Base-by-base conservation (phyloP, 2,329 filamentous ascomycete species). In the Cladophialophora chaetospira region DNA sequence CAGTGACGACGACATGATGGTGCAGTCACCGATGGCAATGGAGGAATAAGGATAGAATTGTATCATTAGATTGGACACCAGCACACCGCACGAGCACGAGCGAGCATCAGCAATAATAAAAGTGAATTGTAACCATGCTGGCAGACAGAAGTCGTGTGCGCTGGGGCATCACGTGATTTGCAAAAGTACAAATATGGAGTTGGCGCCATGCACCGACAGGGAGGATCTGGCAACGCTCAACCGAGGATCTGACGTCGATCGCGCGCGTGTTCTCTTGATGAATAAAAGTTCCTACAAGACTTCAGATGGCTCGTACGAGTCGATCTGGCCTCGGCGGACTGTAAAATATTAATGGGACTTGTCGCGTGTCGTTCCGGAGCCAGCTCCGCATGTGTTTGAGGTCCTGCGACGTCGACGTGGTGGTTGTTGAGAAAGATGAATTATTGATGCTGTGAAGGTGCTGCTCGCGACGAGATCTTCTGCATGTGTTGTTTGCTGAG, bases 221-320 rank as follows among this genome's bases (percentile, higher is more conserved):
- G 61, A 61, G 58, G 53, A 59, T 61, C 55, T 57, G 45, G 60
- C 52, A 44, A 56, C 50, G 53, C 28, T 28, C 46, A 57, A 61
- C 62, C 62, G 62, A 64, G 57, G 42, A 63, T 64, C 60, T 64
- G 60, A 64, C 62, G 62, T 63, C 62, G 62, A 64, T 64, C 62
- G 40, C 26, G 53, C 47, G 25, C 49, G 50, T 36, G 23, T 29
- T 31, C 29, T 53, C 51, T 23, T 13, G 25, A 28, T 40, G 35
- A 46, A 46, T 49, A 25, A 28, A 51, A 57, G n/a, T 38, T 53
- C 56, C 62, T 63, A 63, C 62, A 64, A 46, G 53, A 57, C 26
- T 55, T 60, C 21, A 25, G 6, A 15, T 25, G 33, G 9, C 15
- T 15, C 15, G 15, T 45, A 28, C 11, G 33, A 17, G 17, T 13